Conservation (phyloP, 139 green algal species). For the Auxenochlorella pyrenoidosa region DNA sequence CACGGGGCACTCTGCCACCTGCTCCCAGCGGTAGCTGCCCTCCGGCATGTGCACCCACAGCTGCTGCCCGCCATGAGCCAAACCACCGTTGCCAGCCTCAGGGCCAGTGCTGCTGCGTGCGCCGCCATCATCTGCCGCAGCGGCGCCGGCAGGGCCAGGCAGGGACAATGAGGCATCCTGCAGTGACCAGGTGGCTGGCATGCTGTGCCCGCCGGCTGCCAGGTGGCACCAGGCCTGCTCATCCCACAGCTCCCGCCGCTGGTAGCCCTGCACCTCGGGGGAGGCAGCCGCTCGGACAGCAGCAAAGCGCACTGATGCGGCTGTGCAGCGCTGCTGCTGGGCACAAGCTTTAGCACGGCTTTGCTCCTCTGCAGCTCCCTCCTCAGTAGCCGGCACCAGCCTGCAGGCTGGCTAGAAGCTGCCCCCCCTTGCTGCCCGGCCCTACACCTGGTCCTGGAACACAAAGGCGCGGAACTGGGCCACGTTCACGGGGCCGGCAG, state of each 20-base stretch:
- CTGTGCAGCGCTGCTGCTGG: too few relatives aligned
- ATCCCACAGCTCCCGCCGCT: constrained; percentile 53
- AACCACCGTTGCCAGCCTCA: background rate
- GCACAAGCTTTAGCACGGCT: too few relatives aligned
- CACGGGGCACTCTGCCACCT: constrained; percentile 39
- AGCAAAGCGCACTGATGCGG: too few relatives aligned
- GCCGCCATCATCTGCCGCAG: background rate
- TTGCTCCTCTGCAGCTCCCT: background rate
- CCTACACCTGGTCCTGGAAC: constrained; percentile 11
- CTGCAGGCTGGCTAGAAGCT: background rate
- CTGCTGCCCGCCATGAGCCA: background rate
- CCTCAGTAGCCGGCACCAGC: background rate
- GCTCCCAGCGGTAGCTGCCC: constrained; percentile 30
- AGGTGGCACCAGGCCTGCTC: constrained; percentile 44
- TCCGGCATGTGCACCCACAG: constrained; percentile 59
- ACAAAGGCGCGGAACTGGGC: constrained; percentile 61
- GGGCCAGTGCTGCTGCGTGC: background rate
- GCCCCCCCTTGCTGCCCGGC: background rate
- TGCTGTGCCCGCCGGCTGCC: constrained; percentile 25
- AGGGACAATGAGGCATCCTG: background rate
- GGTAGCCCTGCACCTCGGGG: constrained; percentile 48
- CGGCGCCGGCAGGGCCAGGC: background rate
- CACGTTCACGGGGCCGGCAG: constrained; percentile 56
- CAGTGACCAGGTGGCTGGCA: constrained; percentile 62
- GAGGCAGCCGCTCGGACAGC: background rate